Percentiles rank a stretch among this genome's conserved stretches.
Conservation (phyloP, 2,329 filamentous ascomycete genomes). For the Huntiella omanensis region DNA sequence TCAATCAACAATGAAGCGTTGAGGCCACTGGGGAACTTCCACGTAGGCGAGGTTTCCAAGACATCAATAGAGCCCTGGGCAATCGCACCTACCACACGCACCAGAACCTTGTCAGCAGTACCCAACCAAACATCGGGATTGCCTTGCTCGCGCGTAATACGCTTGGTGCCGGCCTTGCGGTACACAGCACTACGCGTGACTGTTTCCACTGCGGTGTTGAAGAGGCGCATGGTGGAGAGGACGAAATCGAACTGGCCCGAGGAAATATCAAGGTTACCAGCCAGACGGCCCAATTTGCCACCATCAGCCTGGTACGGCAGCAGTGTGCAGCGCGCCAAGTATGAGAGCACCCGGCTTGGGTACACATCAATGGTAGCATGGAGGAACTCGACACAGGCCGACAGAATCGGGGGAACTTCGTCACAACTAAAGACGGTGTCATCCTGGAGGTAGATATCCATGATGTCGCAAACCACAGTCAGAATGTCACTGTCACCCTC, state of each 20-base stretch:
- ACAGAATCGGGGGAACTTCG: slow-evolving; percentile 44
- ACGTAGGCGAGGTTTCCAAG: slow-evolving; percentile 68
- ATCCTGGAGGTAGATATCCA: slow-evolving; percentile 51
- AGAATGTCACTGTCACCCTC: slow-evolving; percentile 54
- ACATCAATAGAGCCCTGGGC: slow-evolving; percentile 62
- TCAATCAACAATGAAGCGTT: slow-evolving; percentile 52
- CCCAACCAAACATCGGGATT: slow-evolving; percentile 43
- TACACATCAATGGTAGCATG: slow-evolving; percentile 52
- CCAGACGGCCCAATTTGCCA: slow-evolving; percentile 57
- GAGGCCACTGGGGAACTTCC: slow-evolving; percentile 55
- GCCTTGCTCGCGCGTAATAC: slow-evolving; percentile 25
- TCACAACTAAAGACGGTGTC: slow-evolving; percentile 38
- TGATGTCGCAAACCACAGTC: slow-evolving; percentile 62
- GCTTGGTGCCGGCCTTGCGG: slow-evolving; percentile 38
- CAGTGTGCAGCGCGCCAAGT: slow-evolving; percentile 63
- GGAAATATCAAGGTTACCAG: slow-evolving; percentile 66
- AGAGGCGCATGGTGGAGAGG: slow-evolving; percentile 52
- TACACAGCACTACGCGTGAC: slow-evolving; percentile 50
- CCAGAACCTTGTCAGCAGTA: slow-evolving; percentile 60
- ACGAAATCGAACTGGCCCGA: slow-evolving; percentile 62
- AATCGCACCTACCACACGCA: slow-evolving; percentile 51
- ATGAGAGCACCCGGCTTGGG: slow-evolving; percentile 77
- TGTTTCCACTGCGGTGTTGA: slow-evolving; percentile 57
- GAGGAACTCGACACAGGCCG: slow-evolving; percentile 63
- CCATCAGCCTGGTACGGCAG: slow-evolving; percentile 59